Conservation (phyloP, 2,329 filamentous ascomycete species). For the Ophiostoma ulmi region DNA sequence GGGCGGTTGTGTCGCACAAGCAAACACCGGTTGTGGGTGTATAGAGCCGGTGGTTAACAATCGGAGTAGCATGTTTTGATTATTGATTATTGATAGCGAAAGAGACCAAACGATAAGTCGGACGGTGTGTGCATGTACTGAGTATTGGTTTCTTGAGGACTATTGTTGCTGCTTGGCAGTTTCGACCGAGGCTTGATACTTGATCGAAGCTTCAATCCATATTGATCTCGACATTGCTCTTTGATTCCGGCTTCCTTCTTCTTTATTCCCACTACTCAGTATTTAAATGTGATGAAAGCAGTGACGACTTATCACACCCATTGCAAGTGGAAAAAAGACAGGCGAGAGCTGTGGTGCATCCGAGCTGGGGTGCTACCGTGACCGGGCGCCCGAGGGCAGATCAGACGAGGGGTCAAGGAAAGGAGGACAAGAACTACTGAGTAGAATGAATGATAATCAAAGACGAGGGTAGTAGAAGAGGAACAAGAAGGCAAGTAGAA, state of each 20-base stretch:
- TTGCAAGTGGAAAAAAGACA: not conserved
- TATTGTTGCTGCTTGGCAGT: not conserved
- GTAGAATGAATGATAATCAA: not conserved
- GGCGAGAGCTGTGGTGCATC: not conserved
- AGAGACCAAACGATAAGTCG: not conserved
- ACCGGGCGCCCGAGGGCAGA: not conserved
- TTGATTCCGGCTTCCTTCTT: not conserved
- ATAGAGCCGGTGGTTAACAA: not conserved
- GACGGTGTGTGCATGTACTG: not conserved
- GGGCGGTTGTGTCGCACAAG: not conserved
- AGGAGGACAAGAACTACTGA: not conserved
- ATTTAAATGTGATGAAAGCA: not conserved
- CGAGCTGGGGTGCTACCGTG: conserved; percentile 7
- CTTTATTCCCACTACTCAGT: not conserved
- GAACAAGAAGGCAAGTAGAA: not conserved
- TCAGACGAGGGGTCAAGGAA: not conserved
- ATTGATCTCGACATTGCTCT: not conserved
- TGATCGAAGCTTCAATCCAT: not conserved
- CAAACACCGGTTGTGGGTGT: not conserved
- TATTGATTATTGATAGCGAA: not conserved
- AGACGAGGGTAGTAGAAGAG: not conserved
- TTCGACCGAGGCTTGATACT: no score
- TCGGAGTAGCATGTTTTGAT: not conserved
- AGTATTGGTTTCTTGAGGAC: not conserved
- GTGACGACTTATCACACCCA: not conserved